Conservation (phyloP, 2,329 filamentous ascomycete species). For the Xylaria sp. region DNA sequence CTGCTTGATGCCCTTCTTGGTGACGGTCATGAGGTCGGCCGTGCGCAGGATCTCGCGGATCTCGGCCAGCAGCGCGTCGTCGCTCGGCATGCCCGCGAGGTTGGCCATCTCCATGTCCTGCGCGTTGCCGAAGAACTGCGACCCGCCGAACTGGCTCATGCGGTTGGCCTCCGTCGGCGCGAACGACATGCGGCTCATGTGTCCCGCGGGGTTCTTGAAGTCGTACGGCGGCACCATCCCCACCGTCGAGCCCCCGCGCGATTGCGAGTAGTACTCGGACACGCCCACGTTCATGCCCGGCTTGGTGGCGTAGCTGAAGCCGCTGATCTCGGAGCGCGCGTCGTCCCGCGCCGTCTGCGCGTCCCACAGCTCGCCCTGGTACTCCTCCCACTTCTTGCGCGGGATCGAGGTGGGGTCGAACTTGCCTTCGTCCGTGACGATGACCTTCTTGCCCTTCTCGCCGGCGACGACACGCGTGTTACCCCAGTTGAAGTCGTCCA, state of each 20-base stretch:
- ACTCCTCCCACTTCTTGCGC: slow-evolving; percentile 99
- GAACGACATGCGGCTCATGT: slow-evolving; percentile 74
- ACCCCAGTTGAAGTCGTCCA: slow-evolving; percentile 99
- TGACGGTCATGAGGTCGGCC: slow-evolving; percentile 95
- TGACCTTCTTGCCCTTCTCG: slow-evolving; percentile 87
- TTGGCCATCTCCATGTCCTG: slow-evolving; percentile 76
- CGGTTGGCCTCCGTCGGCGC: slow-evolving; percentile 73
- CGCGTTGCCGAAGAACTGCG: slow-evolving; percentile 56
- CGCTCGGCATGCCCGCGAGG: slow-evolving; percentile 75
- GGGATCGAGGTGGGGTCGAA: slow-evolving; percentile 93
- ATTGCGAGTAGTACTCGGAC: slow-evolving; percentile 70
- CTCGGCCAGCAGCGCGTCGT: slow-evolving; percentile 88
- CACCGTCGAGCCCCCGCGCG: slow-evolving; percentile 58
- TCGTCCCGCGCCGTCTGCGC: slow-evolving; percentile 84
- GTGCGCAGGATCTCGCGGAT: slow-evolving; percentile 91
- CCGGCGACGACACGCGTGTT: slow-evolving; percentile 97
- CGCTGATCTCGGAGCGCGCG: slow-evolving; percentile 83
- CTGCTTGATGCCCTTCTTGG: slow-evolving; percentile 96
- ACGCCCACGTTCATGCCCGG: slow-evolving; percentile 56
- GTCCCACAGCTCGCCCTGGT: slow-evolving; percentile 97
- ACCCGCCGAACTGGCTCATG: slow-evolving; percentile 63
- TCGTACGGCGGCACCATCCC: slow-evolving; percentile 50
- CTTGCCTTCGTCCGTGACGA: slow-evolving; percentile 96
- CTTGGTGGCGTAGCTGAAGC: slow-evolving; percentile 92
- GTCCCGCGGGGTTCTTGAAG: slow-evolving; percentile 45